Percentiles rank a stretch among this genome's conserved stretches.
phyloP scores from a whole-genome alignment of 768 basidiomycete species.

The Boletellus emodensis region DNA sequence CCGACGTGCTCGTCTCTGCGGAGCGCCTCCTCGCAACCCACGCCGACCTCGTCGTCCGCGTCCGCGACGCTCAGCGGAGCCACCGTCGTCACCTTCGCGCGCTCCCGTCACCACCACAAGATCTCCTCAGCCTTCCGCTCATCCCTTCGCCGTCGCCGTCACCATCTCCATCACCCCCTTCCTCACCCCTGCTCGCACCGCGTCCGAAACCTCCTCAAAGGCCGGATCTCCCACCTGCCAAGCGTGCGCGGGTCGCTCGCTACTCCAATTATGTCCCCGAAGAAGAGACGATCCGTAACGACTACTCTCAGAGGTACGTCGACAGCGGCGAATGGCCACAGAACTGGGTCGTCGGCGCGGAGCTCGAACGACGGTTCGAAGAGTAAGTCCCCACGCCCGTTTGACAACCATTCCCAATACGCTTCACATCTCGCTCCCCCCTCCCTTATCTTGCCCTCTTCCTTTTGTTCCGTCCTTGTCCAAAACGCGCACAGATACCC shows the following conservation, averaged over 20 bases:
- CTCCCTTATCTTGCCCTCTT: too few relatives aligned
- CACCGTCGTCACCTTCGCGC: conserved; percentile 54
- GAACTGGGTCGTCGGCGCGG: conserved; percentile 87
- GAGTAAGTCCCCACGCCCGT: conserved; percentile 59
- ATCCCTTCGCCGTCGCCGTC: conserved; percentile 56
- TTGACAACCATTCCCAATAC: neutral
- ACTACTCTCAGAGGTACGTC: conserved; percentile 89
- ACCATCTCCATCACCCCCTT: conserved; percentile 44
- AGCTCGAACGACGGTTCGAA: conserved; percentile 84
- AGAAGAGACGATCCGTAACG: conserved; percentile 95
- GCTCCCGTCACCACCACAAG: conserved; percentile 52
- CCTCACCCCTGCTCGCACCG: conserved; percentile 39
- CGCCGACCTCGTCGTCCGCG: conserved; percentile 50
- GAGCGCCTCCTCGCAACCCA: conserved; percentile 65
- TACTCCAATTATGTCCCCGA: conserved; percentile 85
- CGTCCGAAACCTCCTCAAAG: conserved; percentile 38
- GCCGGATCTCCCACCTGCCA: conserved; percentile 59
- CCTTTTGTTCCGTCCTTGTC: too few relatives aligned
- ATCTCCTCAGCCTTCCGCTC: conserved; percentile 53
- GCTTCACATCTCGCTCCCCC: neutral
- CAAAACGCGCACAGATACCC: conserved; percentile 66
- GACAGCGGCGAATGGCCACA: conserved; percentile 92
- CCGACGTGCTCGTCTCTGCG: conserved; percentile 54
- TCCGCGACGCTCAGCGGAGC: conserved; percentile 52
- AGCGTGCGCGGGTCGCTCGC: conserved; percentile 64